phyloP scores from a whole-genome alignment of 352 stramenopile species.

The Plasmopara muralis region DNA sequence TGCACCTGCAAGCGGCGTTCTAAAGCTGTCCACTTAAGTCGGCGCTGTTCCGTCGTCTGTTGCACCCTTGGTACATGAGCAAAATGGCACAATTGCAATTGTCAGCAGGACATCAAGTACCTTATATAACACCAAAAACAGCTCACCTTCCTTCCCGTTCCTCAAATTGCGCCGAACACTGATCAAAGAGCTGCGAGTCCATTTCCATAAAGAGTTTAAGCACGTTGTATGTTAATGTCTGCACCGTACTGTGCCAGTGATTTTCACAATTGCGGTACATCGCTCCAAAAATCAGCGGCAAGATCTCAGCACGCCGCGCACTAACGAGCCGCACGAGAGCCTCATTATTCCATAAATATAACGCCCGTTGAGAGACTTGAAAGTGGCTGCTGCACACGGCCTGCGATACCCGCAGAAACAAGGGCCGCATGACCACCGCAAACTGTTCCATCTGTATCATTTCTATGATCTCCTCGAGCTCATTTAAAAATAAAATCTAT shows the following conservation, averaged over 20 bases:
- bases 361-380: conserved; percentile 92
- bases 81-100: too few species aligned
- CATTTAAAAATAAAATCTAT: conserved; percentile 94
- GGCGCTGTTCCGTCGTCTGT: conserved; percentile 43
- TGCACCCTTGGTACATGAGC: conserved; percentile 16
- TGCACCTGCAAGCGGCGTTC: conserved; percentile 39
- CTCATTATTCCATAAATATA: conserved; percentile 99
- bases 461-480: conserved; percentile 98
- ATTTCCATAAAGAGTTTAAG: conserved; percentile 81
- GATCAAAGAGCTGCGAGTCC: conserved; percentile 85
- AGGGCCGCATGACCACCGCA: conserved; percentile 50
- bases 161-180: conserved; percentile 53
- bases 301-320: conserved; percentile 86
- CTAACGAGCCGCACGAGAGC: conserved; percentile 94
- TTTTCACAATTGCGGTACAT: conserved; percentile 85
- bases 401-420: conserved; percentile 74
- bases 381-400: conserved; percentile 94
- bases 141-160: conserved; percentile 51
- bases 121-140: background rate
- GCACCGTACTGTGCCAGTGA: conserved; percentile 94
- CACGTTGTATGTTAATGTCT: conserved; percentile 84
- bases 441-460: conserved; percentile 86
- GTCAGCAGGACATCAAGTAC: too few species aligned
- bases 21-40: conserved; percentile 42
- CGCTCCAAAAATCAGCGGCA: conserved; percentile 94